Evolutionary conservation across 192 early-diverging fungal genomes (phyloP).

Genomic region (Coemansia sp.): DNA sequence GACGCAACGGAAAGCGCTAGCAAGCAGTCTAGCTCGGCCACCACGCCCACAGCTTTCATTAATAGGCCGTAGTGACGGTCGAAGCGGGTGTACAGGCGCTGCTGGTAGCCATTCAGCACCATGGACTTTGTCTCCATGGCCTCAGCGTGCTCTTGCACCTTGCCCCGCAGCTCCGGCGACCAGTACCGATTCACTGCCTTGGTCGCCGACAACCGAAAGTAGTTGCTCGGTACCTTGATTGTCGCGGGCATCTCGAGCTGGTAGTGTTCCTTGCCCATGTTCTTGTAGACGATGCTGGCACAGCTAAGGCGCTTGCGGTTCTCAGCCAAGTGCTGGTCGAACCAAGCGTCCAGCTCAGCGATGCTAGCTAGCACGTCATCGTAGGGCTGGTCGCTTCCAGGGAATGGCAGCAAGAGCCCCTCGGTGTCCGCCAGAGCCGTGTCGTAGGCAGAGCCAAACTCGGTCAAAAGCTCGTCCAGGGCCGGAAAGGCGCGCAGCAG

Average conservation of each 20-base stretch:
- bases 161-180: conserved; percentile 63
- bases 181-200: conserved; percentile 85
- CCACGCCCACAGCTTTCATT: conserved; percentile 68
- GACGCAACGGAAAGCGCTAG: conserved; percentile 74
- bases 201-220: conserved; percentile 79
- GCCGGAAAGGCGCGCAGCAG: conserved; percentile 59
- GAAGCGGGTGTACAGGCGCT: conserved; percentile 80
- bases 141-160: conserved; percentile 78
- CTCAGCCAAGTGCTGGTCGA: conserved; percentile 71
- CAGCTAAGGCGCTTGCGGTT: conserved; percentile 67
- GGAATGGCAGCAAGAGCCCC: conserved; percentile 65
- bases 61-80: conserved; percentile 76
- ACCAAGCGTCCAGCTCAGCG: conserved; percentile 63
- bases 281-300: conserved; percentile 74
- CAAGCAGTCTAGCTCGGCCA: conserved; percentile 89
- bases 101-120: conserved; percentile 75
- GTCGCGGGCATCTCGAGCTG: conserved; percentile 87
- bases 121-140: conserved; percentile 77
- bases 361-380: conserved; percentile 68
- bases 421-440: conserved; percentile 60
- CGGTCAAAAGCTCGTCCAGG: conserved; percentile 65
- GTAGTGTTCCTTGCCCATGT: conserved; percentile 95
- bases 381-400: conserved; percentile 79
- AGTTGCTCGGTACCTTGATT: conserved; percentile 75
- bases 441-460: conserved; percentile 79